These are phyloP conservation scores for Chytridiales sp. DNA, from an alignment of 371 early-diverging fungal species.

Conservation along the genomic window DNA sequence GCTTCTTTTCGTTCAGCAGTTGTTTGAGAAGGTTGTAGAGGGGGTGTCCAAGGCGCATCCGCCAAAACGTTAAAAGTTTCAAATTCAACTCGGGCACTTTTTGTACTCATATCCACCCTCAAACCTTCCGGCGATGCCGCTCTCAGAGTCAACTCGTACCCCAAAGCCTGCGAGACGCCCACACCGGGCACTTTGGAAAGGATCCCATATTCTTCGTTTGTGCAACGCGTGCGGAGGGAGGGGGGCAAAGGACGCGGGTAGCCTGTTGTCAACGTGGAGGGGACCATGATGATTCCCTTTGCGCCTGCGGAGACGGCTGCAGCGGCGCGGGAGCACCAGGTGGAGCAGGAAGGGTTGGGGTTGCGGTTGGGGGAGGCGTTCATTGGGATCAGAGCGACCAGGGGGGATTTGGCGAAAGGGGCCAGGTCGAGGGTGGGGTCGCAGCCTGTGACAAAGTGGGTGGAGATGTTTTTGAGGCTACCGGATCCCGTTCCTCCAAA, in stretches of 20 bases:
- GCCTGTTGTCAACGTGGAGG: background rate
- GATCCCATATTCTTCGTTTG: background rate
- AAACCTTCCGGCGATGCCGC: slow-evolving; percentile 32
- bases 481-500: slow-evolving; percentile 15
- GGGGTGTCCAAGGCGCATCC: too few relatives aligned
- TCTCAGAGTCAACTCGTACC: slow-evolving; percentile 17
- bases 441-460: slow-evolving; percentile 6
- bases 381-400: slow-evolving; percentile 12
- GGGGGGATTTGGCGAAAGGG: background rate
- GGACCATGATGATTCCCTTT: background rate
- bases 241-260: slow-evolving; percentile 16
- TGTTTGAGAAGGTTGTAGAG: background rate
- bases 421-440: slow-evolving; percentile 1
- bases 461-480: background rate
- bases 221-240: slow-evolving; percentile 7
- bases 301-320: slow-evolving; percentile 5
- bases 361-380: background rate
- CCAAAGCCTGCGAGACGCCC: too few relatives aligned
- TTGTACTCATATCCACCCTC: too few relatives aligned
- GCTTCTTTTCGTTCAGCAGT: background rate
- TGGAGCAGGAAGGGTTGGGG: background rate
- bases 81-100: too few relatives aligned
- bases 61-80: too few relatives aligned
- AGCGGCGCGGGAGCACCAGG: slow-evolving; percentile 9
- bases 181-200: too few relatives aligned